Base-by-base conservation (phyloP, 495 filamentous ascomycete genomes). In the Talaromyces stipitatus region DNA sequence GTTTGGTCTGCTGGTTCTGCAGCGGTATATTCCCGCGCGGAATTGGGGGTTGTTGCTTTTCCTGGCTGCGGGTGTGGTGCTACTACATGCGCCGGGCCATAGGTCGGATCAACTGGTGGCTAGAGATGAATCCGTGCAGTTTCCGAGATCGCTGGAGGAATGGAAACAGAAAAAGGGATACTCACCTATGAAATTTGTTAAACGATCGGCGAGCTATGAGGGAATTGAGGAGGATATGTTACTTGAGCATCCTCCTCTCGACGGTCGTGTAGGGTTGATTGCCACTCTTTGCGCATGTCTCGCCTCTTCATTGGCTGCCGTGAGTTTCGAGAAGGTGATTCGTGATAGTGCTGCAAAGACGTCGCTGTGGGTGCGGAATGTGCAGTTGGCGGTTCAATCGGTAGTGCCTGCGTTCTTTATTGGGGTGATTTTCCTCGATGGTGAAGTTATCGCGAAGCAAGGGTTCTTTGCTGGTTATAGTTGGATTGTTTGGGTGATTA, bases 381-480 rank as follows among this genome's bases (percentile, higher is more conserved):
- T 96, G 52, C 94, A 98, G 69, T 78, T 97, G 23, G 88, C 91
- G 0, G 85, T 97, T 63, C 97, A 95, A 71, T 95, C 91, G 4
- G 73, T 97, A 4, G 89, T 96, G 61, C 87, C 91, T 0, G 89
- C 91, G 1, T 73, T 96, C 0, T 84, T 96, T 59, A 79, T 95
- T 57, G 92, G 91, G 0, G 87, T 98, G 4, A 71, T 95, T 3
- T 85, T 88, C 64, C 87, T 88, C 54, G 94, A 98, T 63, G 94
- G 94, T 10, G 82, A 84, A 55, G 83, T 87, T 54, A 91, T 98
- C 56, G 80, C 86, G 20, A 82, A 84, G 66, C 81, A 88, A 62
- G 92, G 94, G 4, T 90, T 97, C 69, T 97, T 97, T 64, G 86
- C 86, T 18, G 94, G 94, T 7, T 98, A 97, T 73, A 96, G 92